Evolutionary conservation across 2,329 filamentous ascomycete genomes (phyloP).

Genomic region (Penicillium brevicompactum): DNA sequence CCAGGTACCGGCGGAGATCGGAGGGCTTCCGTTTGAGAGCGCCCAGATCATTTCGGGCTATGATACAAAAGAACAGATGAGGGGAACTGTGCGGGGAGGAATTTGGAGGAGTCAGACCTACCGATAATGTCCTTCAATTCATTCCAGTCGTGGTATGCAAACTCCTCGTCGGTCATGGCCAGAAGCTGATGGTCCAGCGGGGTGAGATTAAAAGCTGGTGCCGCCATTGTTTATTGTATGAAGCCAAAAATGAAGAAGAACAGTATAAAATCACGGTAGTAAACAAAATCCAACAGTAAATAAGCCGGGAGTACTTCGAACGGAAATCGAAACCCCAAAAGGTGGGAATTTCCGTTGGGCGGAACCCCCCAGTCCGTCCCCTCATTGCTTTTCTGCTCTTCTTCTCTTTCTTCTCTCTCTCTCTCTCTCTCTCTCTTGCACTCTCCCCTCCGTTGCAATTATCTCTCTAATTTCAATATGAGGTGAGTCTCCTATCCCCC

Average conservation of each 20-base stretch:
- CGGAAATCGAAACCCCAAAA: slow-evolving; percentile 20
- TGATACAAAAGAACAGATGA: slow-evolving; percentile 5
- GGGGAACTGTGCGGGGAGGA: slow-evolving; percentile 7
- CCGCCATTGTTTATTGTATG: background rate
- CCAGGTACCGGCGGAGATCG: slow-evolving; percentile 61
- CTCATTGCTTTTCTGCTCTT: slow-evolving; percentile 5
- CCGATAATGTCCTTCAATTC: slow-evolving; percentile 56
- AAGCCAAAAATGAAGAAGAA: too few species aligned
- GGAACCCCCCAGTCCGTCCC: background rate
- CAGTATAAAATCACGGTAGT: background rate
- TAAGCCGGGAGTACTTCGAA: background rate
- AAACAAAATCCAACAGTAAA: background rate
- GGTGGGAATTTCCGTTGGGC: slow-evolving; percentile 23
- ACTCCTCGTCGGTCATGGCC: slow-evolving; percentile 56
- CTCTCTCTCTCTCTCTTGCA: slow-evolving; percentile 3
- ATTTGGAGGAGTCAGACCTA: slow-evolving; percentile 31
- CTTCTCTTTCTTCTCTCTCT: slow-evolving; percentile 3
- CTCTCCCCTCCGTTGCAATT: background rate
- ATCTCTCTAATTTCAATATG: slow-evolving; percentile 22
- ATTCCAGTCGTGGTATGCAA: slow-evolving; percentile 54
- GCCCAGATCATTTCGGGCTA: slow-evolving; percentile 56
- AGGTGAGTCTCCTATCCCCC: slow-evolving; percentile 25
- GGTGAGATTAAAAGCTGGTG: slow-evolving; percentile 51
- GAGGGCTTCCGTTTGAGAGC: slow-evolving; percentile 61
- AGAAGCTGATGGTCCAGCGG: slow-evolving; percentile 52